A percentile compares a stretch with the other conserved stretches of the same genome.
Evolutionary conservation across 331 rosid genomes (phyloP).

Genomic region (Prunus yedoensis): DNA sequence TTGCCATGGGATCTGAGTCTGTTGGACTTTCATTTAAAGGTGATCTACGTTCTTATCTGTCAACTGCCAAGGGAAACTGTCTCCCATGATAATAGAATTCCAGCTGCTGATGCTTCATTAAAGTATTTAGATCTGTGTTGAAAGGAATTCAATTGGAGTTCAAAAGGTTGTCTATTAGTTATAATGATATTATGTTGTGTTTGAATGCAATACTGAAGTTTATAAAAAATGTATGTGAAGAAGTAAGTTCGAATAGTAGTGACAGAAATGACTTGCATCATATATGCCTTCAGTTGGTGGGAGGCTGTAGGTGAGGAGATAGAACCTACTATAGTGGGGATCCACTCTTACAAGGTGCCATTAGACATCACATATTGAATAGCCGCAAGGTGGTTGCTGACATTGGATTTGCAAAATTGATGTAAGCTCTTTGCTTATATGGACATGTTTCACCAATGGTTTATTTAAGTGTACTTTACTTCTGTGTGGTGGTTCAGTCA

Average conservation of each 20-base stretch:
- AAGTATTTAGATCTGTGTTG: constrained; percentile 60
- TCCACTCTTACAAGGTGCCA: constrained; percentile 59
- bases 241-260: constrained; percentile 37
- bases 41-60: constrained; percentile 45
- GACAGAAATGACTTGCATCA: constrained; percentile 40
- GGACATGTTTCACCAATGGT: constrained; percentile 77
- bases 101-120: constrained; percentile 46
- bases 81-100: constrained; percentile 42
- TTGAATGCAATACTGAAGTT: constrained; percentile 53
- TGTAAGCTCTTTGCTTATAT: constrained; percentile 45
- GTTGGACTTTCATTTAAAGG: constrained; percentile 62
- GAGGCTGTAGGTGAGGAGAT: constrained; percentile 61
- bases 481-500: constrained; percentile 49
- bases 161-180: constrained; percentile 48
- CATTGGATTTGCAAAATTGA: constrained; percentile 31
- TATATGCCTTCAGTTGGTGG: constrained; percentile 43
- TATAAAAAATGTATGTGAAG: constrained; percentile 48
- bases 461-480: constrained; percentile 60
- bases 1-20: constrained; percentile 68
- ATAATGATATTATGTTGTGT: constrained; percentile 56
- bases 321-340: constrained; percentile 60
- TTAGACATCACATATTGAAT: constrained; percentile 54
- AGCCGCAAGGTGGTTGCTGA: constrained; percentile 37
- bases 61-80: constrained; percentile 52
- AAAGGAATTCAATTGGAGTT: constrained; percentile 67